A percentile compares a stretch with the other conserved stretches of the same genome.
phyloP scores from a whole-genome alignment of 805 yeast genomes.

The Ogataea zsoltii region DNA sequence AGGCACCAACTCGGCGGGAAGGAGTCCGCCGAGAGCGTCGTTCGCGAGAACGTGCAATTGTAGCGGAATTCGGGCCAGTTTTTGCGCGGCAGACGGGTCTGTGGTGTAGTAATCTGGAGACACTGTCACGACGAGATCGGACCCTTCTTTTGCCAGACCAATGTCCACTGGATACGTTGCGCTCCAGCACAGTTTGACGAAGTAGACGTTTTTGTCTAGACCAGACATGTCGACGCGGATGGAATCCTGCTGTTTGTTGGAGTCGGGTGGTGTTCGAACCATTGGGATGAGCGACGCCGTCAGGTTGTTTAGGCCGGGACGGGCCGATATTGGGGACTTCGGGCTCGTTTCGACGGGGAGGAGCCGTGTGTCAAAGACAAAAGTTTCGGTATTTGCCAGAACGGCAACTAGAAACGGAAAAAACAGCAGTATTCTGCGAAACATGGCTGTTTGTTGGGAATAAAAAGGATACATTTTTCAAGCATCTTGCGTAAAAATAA shows the following conservation, averaged over 20 bases:
- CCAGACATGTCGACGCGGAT: conserved; percentile 6
- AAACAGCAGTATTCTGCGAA: background rate
- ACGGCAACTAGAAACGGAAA: background rate
- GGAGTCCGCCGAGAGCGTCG: conserved; percentile 7
- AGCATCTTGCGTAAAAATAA: too few relatives aligned
- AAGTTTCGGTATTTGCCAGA: conserved; percentile 26
- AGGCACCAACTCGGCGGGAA: conserved; percentile 14
- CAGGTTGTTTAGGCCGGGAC: conserved; percentile 6
- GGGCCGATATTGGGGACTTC: background rate
- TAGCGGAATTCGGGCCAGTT: conserved; percentile 14
- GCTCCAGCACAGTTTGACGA: conserved; percentile 27
- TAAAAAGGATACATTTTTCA: too few relatives aligned
- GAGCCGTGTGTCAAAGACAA: conserved; percentile 7
- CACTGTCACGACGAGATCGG: conserved; percentile 13
- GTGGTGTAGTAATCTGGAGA: conserved; percentile 24
- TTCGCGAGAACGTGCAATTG: conserved; percentile 16
- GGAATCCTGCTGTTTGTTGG: conserved; percentile 12
- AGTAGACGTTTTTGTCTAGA: conserved; percentile 1
- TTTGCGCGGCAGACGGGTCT: conserved; percentile 8
- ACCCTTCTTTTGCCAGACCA: background rate
- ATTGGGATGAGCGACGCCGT: conserved; percentile 16
- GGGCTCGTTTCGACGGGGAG: background rate
- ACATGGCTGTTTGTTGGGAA: background rate
- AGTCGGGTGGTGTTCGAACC: conserved; percentile 7
- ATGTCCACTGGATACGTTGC: conserved; percentile 29